A percentile compares a stretch with the other conserved stretches of the same genome.
Evolutionary conservation across 306 rosid genomes (phyloP).

Genomic region (Fragaria vesca): DNA sequence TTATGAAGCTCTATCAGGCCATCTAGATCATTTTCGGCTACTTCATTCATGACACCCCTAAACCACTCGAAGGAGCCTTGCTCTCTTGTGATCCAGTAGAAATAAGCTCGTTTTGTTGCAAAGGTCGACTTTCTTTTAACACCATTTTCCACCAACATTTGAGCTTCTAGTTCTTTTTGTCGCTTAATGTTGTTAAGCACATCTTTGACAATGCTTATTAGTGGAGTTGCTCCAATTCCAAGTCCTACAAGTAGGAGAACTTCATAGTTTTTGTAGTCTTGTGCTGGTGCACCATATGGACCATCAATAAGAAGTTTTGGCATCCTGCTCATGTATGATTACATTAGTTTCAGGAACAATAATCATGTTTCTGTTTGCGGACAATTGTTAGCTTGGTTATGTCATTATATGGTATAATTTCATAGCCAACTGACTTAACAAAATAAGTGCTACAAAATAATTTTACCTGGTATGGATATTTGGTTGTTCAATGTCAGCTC

Average conservation of each 20-base stretch:
- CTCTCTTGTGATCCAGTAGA: slow-evolving; percentile 92
- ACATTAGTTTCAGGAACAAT: background rate
- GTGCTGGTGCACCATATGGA: too few species aligned
- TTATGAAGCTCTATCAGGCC: slow-evolving; percentile 72
- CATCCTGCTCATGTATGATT: background rate
- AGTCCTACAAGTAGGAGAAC: too few species aligned
- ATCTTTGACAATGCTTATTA: slow-evolving; percentile 79
- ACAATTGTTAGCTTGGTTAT: too few species aligned
- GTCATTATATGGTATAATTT: too few species aligned
- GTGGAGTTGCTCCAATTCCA: background rate
- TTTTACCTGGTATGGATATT: slow-evolving; percentile 54
- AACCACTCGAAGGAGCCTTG: slow-evolving; percentile 96
- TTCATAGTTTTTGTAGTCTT: too few species aligned
- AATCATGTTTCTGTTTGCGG: background rate
- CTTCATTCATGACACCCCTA: slow-evolving; percentile 80
- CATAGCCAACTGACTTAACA: too few species aligned
- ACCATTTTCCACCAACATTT: slow-evolving; percentile 25
- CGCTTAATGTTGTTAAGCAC: slow-evolving; percentile 76
- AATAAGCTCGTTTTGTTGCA: slow-evolving; percentile 72
- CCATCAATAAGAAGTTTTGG: too few species aligned
- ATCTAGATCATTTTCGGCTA: slow-evolving; percentile 64
- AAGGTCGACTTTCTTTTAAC: slow-evolving; percentile 45
- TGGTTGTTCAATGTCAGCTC: slow-evolving; percentile 59
- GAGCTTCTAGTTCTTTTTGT: slow-evolving; percentile 46
- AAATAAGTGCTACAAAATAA: background rate